Conservation (phyloP, 2,329 filamentous ascomycete species). For the Aureobasidium lini region DNA sequence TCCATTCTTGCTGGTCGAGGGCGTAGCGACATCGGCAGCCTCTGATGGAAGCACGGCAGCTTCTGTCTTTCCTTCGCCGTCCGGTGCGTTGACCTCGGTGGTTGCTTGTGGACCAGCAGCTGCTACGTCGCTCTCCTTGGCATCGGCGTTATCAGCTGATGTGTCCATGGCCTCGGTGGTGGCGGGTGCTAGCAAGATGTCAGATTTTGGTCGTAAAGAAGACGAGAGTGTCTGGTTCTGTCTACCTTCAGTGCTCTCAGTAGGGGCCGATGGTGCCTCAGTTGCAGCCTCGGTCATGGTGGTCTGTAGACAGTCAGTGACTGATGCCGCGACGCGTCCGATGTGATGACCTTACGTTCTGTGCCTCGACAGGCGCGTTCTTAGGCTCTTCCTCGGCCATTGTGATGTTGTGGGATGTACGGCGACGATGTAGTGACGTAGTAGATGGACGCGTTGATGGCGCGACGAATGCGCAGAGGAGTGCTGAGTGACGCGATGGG, state of each 20-base stretch:
- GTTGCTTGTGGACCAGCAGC: constrained; percentile 16
- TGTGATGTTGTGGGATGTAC: not conserved
- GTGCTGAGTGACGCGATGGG: not conserved
- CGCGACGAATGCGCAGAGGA: constrained; percentile 7
- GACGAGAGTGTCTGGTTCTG: not conserved
- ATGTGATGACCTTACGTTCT: constrained; percentile 4
- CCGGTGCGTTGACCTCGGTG: constrained; percentile 17
- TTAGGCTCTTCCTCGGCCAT: constrained; percentile 27
- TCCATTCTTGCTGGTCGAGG: constrained; percentile 26
- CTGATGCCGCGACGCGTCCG: not conserved
- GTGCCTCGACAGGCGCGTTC: constrained; percentile 21
- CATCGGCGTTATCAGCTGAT: not conserved
- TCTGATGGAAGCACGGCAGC: constrained; percentile 12
- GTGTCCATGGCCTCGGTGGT: constrained; percentile 1
- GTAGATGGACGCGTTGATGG: constrained; percentile 12
- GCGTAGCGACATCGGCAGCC: constrained; percentile 17
- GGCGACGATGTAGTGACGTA: constrained; percentile 13
- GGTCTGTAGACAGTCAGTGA: constrained; percentile 11
- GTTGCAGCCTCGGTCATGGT: constrained; percentile 7
- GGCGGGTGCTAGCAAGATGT: not conserved
- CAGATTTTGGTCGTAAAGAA: not conserved
- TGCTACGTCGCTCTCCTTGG: not conserved
- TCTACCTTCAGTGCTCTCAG: constrained; percentile 6
- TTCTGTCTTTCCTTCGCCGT: constrained; percentile 16
- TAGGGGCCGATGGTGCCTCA: not conserved